Base-by-base conservation (phyloP, 345 rosid species). In the Cardiospermum halicacabum region DNA sequence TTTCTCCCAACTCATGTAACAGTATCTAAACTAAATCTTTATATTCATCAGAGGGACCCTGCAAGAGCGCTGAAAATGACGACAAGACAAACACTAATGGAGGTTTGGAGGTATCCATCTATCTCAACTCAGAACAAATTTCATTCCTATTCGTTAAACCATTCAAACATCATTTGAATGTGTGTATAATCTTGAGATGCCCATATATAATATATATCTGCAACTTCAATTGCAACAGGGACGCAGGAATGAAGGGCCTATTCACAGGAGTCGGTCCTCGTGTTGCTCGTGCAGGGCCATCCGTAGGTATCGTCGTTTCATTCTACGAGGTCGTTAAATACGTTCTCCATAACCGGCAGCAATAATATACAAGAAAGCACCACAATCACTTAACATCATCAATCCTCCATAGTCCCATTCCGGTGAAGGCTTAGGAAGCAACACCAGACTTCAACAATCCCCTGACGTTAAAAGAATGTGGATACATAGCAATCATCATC, bases 241-340 rank as follows among this genome's bases (percentile, higher is more conserved):
- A 81, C 72, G 93, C 91, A 39, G 91, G 96, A 60, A 66, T 85
- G 82, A 87, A 83, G 71, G 95, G 96, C 49, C 79, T 91, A 19
- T 95, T 91, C 67, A 89, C 84, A 37, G 97, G 99, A 65, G 86
- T 85, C 11, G 96, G 99, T 59, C 97, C 97, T 71, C 84, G 97
- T 48, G 89, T 95, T 62, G 96, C 78, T 1, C 91, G 98, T 48
- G 96, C 85, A 1, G 98, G 98, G 18, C 98, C 96, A 61, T 92
- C 98, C 0, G 96, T 92, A 30, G 98, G 96, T 74, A 92, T 92
- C 26, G 98, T 92, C 61, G 89, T 89, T 25, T 92, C 98, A 0
- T 92, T 84, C 69, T 92, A 92, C 53, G 98, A 92, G 70, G 96
- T 85, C 47, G 91, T 82, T 73, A 92, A 89, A 80, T 75, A 87